Evolutionary conservation across 1,284 basidiomycete genomes (phyloP), one percentile per base, ranked within the genome.

Genomic region (Ustilago hordei): DNA sequence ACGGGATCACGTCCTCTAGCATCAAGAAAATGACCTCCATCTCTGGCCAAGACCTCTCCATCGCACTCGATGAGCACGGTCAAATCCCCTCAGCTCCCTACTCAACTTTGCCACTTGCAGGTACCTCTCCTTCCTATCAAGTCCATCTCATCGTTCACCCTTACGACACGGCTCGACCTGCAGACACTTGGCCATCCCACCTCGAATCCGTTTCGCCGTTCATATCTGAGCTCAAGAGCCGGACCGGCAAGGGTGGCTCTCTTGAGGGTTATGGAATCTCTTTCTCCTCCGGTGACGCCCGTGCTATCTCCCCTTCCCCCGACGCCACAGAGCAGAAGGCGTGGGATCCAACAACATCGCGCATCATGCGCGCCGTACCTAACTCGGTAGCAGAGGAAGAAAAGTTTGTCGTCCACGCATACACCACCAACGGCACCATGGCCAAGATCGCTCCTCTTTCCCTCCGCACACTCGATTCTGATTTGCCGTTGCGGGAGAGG

Each of bases 61-160:
- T 75, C 8, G 80, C 80, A 15, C 53, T 81, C 5, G 80, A 83
- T 52, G 71, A 66, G 2, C 48, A 76, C 6, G 80, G 79, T 1
- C 65, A 70, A 8, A 73, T 81, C 17, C 80, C 81, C 3, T 57
- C 77, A 31, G 69, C 80, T 11, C 83, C 83, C 17, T 84, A 84
- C 62, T 77, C 77, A 39, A 43, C 55, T 2, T 57, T 75, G 43
- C 81, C 83, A 7, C 73, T 84, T 28, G 75, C 80, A 0, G 81
- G 81, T 39, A 73, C 82, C 3, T 74, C 81, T 12, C 81, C 83
- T 13, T 74, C 70, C 4, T 83, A 83, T 70, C 64, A 81, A 35
- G 73, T 79, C 1, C 81, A 82, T 41, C 64, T 85, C n/a, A 62
- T 85, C 36, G 64, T 85, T 7, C 75, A 76, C 35, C 79, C 83